Conservation (phyloP, 441 rosid species). For the Theobroma grandiflorum region DNA sequence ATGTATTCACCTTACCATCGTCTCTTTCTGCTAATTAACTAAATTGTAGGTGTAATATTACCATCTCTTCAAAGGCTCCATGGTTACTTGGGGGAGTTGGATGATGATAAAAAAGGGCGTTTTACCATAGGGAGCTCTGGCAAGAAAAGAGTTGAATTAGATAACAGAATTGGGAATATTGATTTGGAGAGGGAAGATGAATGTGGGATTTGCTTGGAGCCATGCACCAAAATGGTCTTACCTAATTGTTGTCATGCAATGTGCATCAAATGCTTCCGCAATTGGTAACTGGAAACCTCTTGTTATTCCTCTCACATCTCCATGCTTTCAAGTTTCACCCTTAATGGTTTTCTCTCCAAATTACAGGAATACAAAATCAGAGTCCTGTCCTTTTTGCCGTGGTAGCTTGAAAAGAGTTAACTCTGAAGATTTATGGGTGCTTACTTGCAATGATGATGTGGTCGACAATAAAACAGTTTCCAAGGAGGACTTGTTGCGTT, state of each 20-base stretch:
- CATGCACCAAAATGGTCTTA: constrained; percentile 90
- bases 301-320: constrained; percentile 3
- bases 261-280: constrained; percentile 96
- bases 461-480: constrained; percentile 74
- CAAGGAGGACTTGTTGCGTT: constrained; percentile 70
- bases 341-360: constrained; percentile 26
- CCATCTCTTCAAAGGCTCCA: constrained; percentile 88
- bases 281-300: constrained; percentile 59
- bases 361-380: constrained; percentile 87
- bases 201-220: constrained; percentile 97
- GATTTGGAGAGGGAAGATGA: constrained; percentile 92
- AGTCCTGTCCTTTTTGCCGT: constrained; percentile 95
- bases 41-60: constrained; percentile 71
- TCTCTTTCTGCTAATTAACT: constrained; percentile 3
- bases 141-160: constrained; percentile 56
- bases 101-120: constrained; percentile 40
- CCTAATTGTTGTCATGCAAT: constrained; percentile 95
- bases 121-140: constrained; percentile 40
- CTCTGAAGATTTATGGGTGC: constrained; percentile 96
- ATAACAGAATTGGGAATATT: constrained; percentile 48
- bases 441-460: constrained; percentile 83
- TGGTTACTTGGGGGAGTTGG: constrained; percentile 54
- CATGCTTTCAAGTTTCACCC: background rate
- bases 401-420: constrained; percentile 94
- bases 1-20: background rate